Conservation (phyloP, 179 eudicot species). For the Sideroxylon spinosum region DNA sequence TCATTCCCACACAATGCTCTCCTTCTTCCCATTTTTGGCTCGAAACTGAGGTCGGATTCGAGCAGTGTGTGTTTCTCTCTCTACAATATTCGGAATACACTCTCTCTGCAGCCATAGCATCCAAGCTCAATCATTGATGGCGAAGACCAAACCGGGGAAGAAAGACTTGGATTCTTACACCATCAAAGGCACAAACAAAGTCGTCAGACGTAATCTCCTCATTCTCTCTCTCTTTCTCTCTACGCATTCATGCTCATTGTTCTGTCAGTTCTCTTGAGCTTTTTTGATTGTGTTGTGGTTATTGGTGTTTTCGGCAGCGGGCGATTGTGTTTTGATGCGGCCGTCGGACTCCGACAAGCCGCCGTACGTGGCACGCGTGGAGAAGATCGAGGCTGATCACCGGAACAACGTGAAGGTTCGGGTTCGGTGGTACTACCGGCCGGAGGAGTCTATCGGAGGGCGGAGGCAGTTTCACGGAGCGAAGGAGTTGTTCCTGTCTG, state of each 20-base stretch:
- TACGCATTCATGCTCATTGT: too few relatives aligned
- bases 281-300: not conserved
- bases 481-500: conserved; percentile 57
- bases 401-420: conserved; percentile 65
- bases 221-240: not conserved
- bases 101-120: not conserved
- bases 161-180: conserved; percentile 90
- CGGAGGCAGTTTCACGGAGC: conserved; percentile 70
- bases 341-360: conserved; percentile 62
- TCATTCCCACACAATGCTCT: not conserved
- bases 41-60: conserved; percentile 8
- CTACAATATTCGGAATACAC: not conserved
- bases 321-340: conserved; percentile 60
- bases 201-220: conserved; percentile 58
- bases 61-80: not conserved
- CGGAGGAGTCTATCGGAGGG: conserved; percentile 67
- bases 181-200: conserved; percentile 91
- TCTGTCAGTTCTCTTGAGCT: not conserved
- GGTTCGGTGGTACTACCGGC: conserved; percentile 57
- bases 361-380: conserved; percentile 65
- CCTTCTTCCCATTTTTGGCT: not conserved
- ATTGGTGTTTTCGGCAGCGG: conserved; percentile 28
- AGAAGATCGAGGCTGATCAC: conserved; percentile 65
- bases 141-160: conserved; percentile 92
- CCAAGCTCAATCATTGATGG: conserved; percentile 43